Base-by-base conservation (phyloP, 2,329 filamentous ascomycete genomes). In the Claviceps quebecensis region DNA sequence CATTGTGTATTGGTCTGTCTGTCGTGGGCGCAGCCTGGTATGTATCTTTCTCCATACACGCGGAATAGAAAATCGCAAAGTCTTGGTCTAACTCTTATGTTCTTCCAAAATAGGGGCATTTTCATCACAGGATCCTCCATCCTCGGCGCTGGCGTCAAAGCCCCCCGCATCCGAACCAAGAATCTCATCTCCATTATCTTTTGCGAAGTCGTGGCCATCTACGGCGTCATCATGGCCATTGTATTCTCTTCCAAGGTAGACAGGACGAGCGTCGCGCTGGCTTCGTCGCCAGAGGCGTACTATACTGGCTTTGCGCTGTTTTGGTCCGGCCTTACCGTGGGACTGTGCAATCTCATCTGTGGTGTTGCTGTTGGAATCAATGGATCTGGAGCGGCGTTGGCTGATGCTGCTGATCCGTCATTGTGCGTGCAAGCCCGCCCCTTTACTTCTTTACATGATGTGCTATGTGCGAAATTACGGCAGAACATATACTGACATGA, bases 141-240 rank as follows among this genome's bases (percentile, higher is more conserved):
- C 67, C 80, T 98, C 59, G 94, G 94, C 64, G 93, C 87, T 61
- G 93, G 93, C 74, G 93, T 98, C 65, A 91, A 87, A 70, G 91
- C 93, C 45, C 94, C 94, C 39, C 86, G 93, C 62, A 98, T 98
- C 72, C 87, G 93, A 68, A 98, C 93, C 57, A 98, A 98, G 83
- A 98, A 98, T 76, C 72, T 98, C 65, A 97, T 98, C 68, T 97
- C 91, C 63, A 98, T 98, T 70, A 97, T 98, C 72, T 98, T 98
- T 74, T 98, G 93, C 75, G 93, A 98, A 73, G 93, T 98, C 65
- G 93, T 98, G 63, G 93, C 93, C 70, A 98, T 98, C 69, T 98
- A 98, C 77, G 94, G 94, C 62, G 91, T 98, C 71, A 98, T 98
- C 72, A 98, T 98, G 89, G 86, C 90, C 62, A 98, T 98, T 67